Base-by-base conservation (phyloP, 169 alveolate genomes). In the Pseudocohnilembus persalinus region DNA sequence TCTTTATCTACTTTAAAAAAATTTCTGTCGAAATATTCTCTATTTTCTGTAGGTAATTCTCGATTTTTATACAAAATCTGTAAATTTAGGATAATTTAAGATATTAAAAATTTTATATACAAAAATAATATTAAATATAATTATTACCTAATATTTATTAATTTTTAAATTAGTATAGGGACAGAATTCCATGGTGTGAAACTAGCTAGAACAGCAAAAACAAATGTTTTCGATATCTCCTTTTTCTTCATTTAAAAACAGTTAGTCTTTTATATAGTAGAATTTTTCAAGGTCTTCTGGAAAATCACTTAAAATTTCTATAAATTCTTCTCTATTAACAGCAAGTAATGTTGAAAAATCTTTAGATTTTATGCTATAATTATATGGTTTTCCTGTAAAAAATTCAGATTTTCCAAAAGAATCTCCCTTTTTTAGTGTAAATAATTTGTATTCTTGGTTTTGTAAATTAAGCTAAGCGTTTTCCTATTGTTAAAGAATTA, bases 241-340 rank as follows among this genome's bases (percentile, higher is more conserved):
- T 16, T 29, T 31, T 1, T 76, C 82, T 0, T 32, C 6, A 26
- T 32, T 24, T 31, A 29, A 33, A 0, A 33, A 27, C 0, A 76
- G 0, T 30, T 76, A 31, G 32, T 76, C 82, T 30, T 76, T 76
- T 24, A 76, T 76, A 4, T 1, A 76, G n/a, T 20, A 24, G 63
- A 76, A 76, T 16, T 31, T 32, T 26, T 76, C 82, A 1, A 6
- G n/a, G 32, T 76, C 82, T 27, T 33, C 28, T 20, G 25, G 20
- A 32, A 31, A 25, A 76, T 76, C 33, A 32, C 32, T 0, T 32
- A 76, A 33, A 25, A 76, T 32, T 32, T 28, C 63, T 26, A 76
- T n/a, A 76, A 76, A 76, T 27, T 31, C n/a, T n/a, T 76, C 32
- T 76, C 82, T 76, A 29, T 76, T 68, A 29, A 76, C 16, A 26